Evolutionary conservation across 139 green algal genomes (phyloP).

Genomic region (Penium margaritaceum): DNA sequence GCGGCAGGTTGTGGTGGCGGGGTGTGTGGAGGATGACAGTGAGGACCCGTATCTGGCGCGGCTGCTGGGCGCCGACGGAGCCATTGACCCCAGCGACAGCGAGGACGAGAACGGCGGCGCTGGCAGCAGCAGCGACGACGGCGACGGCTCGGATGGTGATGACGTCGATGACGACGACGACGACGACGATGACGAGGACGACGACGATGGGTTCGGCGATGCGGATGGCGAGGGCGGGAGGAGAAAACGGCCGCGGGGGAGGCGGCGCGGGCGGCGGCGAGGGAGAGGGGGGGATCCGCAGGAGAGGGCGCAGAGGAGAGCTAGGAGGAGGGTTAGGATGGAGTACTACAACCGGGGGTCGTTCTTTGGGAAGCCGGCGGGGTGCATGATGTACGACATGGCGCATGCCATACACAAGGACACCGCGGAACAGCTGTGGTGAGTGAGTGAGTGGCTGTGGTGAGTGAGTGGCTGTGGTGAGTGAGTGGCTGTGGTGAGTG

Average conservation of each 20-base stretch:
- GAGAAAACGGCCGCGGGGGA: not conserved
- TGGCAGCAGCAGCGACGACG: constrained; percentile 4
- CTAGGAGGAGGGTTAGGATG: not conserved
- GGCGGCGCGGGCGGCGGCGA: constrained; percentile 1
- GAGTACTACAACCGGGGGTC: constrained; percentile 17
- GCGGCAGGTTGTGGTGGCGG: no score
- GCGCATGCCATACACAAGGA: constrained; percentile 57
- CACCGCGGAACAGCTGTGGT: constrained; percentile 60
- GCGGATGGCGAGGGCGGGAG: not conserved
- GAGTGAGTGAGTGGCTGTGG: no score
- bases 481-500: no score
- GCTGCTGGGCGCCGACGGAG: not conserved
- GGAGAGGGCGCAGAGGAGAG: not conserved
- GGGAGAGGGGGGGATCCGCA: constrained; percentile 19
- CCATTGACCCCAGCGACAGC: not conserved
- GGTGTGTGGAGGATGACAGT: no score
- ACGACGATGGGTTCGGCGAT: constrained; percentile 20
- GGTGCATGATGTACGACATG: constrained; percentile 64
- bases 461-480: no score
- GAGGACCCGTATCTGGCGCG: not conserved
- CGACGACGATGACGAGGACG: constrained; percentile 21
- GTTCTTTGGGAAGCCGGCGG: constrained; percentile 65
- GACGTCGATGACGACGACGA: not conserved
- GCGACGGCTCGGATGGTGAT: constrained; percentile 9
- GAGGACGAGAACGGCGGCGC: not conserved